These are phyloP conservation scores for Calonectria pauciramosa DNA, from an alignment of 2,329 filamentous ascomycete genomes.

Conservation along the genomic window DNA sequence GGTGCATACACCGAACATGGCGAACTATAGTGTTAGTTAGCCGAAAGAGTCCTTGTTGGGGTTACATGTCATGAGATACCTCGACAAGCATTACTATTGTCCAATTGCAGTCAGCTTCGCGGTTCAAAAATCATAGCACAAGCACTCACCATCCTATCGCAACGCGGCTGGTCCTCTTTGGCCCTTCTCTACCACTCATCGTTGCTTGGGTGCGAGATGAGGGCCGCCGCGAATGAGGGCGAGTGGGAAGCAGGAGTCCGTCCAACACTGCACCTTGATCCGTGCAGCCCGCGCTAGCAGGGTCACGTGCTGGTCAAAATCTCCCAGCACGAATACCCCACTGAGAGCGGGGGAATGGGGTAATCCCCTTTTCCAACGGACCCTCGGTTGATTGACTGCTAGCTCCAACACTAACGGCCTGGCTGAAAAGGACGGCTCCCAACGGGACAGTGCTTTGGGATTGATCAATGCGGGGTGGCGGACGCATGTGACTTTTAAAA, in stretches of 20 bases:
- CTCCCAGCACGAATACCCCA: background rate
- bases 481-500: background rate
- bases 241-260: background rate
- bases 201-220: conserved; percentile 8
- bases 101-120: conserved; percentile 6
- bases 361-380: conserved; percentile 2
- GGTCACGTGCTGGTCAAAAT: conserved; percentile 10
- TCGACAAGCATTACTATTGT: conserved; percentile 28
- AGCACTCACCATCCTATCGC: conserved; percentile 30
- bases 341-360: conserved; percentile 6
- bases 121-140: background rate
- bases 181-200: conserved; percentile 24
- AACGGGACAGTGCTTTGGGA: background rate
- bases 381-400: background rate
- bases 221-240: conserved; percentile 6
- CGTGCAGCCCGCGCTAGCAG: background rate
- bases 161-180: conserved; percentile 28
- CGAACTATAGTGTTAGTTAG: conserved; percentile 25
- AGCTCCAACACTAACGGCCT: conserved; percentile 7
- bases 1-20: conserved; percentile 27
- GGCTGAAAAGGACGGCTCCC: background rate
- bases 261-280: background rate
- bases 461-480: background rate
- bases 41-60: background rate
- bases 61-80: conserved; percentile 16